These are phyloP conservation scores for Lithospermum erythrorhizon DNA, from an alignment of 257 asterid species.

Conservation along the genomic window DNA sequence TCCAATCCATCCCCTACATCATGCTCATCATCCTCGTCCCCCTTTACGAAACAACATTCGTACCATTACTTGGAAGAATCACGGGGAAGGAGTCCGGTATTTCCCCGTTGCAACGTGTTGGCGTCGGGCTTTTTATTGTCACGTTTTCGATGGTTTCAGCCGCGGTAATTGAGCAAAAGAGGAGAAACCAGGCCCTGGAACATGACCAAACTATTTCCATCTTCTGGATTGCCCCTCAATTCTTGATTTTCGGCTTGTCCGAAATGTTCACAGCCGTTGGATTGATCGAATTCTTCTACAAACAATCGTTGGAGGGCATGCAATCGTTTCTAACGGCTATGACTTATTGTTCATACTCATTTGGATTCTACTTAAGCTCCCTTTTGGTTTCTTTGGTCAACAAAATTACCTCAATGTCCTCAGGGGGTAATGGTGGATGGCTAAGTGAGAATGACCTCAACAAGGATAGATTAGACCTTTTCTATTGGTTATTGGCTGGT, in stretches of 20 bases:
- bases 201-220: constrained; percentile 25
- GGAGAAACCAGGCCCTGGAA: constrained; percentile 22
- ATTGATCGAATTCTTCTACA: constrained; percentile 56
- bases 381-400: constrained; percentile 43
- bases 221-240: constrained; percentile 74
- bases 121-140: constrained; percentile 52
- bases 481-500: constrained; percentile 62
- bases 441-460: constrained; percentile 54
- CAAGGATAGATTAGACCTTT: constrained; percentile 55
- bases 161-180: constrained; percentile 42
- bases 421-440: constrained; percentile 35
- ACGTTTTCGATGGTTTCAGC: constrained; percentile 72
- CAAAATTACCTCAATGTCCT: constrained; percentile 26
- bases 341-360: constrained; percentile 61
- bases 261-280: constrained; percentile 83
- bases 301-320: constrained; percentile 53
- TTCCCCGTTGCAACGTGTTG: constrained; percentile 53
- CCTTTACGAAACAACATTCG: constrained; percentile 47
- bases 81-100: constrained; percentile 43
- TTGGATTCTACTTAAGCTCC: constrained; percentile 63
- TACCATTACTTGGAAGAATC: constrained; percentile 39
- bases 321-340: constrained; percentile 60
- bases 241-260: constrained; percentile 49
- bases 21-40: constrained; percentile 64
- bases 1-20: constrained; percentile 52